phyloP scores from a whole-genome alignment of 331 rosid genomes.

The Dryas integrifolia region DNA sequence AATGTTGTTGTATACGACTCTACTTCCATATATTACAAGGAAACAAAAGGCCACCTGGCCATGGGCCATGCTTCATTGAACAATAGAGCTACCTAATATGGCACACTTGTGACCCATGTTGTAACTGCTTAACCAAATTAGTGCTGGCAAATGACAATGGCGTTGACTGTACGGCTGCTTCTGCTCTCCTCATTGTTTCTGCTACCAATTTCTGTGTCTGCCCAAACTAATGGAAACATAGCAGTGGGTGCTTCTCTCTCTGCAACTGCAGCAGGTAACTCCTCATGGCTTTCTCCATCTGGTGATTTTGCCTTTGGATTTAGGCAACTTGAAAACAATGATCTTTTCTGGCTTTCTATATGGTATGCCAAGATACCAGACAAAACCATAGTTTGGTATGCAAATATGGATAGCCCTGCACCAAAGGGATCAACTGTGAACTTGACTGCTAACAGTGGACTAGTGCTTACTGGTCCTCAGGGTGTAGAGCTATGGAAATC shows the following conservation, averaged over 20 bases:
- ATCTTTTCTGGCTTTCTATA: conserved; percentile 44
- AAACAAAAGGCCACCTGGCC: not conserved
- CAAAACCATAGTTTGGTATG: too few relatives aligned
- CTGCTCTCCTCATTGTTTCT: conserved; percentile 24
- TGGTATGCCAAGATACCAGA: conserved; percentile 32
- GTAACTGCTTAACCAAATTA: not conserved
- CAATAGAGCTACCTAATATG: not conserved
- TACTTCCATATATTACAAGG: not conserved
- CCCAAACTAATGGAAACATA: conserved; percentile 33
- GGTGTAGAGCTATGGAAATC: conserved; percentile 38
- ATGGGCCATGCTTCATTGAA: not conserved
- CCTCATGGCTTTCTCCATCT: conserved; percentile 49
- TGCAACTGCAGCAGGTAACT: conserved; percentile 32
- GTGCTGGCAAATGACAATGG: conserved; percentile 17
- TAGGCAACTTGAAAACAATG: conserved; percentile 1
- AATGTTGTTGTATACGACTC: not conserved
- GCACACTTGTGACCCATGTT: too few relatives aligned
- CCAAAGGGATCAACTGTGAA: conserved; percentile 37
- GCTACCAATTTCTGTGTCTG: conserved; percentile 22
- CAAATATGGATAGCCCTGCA: not conserved
- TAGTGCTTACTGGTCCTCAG: conserved; percentile 39
- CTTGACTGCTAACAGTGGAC: conserved; percentile 34
- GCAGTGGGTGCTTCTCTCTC: conserved; percentile 25
- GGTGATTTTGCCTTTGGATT: conserved; percentile 64
- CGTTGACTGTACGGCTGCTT: conserved; percentile 11